These are phyloP conservation scores for Scheffersomyces illinoinensis DNA, from an alignment of 1,139 yeast species.

Conservation along the genomic window DNA sequence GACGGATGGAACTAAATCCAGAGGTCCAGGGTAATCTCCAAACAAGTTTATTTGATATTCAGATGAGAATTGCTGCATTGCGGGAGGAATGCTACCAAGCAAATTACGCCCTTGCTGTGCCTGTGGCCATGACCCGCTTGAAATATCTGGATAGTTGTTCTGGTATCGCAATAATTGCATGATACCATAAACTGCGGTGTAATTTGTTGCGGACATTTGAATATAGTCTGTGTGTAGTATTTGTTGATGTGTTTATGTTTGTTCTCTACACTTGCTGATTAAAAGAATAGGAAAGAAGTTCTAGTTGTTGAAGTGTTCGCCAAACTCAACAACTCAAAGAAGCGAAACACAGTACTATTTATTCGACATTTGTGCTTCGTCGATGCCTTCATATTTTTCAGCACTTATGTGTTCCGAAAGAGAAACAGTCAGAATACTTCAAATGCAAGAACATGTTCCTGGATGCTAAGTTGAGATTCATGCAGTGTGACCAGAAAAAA, in stretches of 20 bases:
- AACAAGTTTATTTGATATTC: conserved; percentile 29
- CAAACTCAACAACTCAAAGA: background rate
- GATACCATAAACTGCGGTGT: conserved; percentile 14
- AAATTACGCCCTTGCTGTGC: conserved; percentile 20
- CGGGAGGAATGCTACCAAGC: conserved; percentile 26
- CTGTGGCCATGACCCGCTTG: conserved; percentile 21
- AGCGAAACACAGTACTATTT: background rate
- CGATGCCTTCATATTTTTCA: background rate
- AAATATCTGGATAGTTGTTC: conserved; percentile 17
- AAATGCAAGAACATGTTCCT: background rate
- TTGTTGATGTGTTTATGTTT: background rate
- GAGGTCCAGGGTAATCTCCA: conserved; percentile 34
- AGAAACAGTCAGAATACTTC: background rate
- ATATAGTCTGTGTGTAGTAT: background rate
- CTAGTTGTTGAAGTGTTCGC: background rate
- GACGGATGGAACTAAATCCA: conserved; percentile 32
- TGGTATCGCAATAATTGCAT: conserved; percentile 17
- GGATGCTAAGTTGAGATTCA: background rate
- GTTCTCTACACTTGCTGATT: too few species aligned
- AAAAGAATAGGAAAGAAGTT: background rate
- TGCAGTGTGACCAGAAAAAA: background rate
- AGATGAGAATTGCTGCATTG: conserved; percentile 19
- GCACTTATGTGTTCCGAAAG: background rate
- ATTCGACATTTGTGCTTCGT: background rate
- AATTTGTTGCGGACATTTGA: background rate